Base-by-base conservation (phyloP, 202 grass and related monocot species). In the Setaria viridis region DNA sequence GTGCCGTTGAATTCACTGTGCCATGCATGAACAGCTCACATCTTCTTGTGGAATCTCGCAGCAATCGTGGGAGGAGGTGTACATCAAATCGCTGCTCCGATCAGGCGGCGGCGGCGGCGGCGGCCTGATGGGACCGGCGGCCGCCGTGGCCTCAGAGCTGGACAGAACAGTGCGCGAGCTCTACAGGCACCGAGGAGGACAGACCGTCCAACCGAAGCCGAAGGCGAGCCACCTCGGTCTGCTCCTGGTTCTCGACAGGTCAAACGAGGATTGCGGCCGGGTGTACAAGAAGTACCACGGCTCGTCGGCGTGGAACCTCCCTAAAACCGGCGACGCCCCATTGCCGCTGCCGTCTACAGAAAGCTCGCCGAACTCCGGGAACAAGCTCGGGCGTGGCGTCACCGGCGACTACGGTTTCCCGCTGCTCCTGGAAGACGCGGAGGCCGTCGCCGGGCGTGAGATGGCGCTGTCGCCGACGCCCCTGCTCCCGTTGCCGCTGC, bases 61-160 rank as follows among this genome's bases (percentile, higher is more conserved):
- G 96, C 72, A 82, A 56, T 92, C 90, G 6, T 94, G 88, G 96
- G 91, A 94, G 72, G 90, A 94, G 46, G 71, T 83, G 76, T 89
- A 95, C 77, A 74, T 90, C 37, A 89, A 94, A 39, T 87, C 86
- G 7, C 83, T 90, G 46, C 75, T 76, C 55, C 82, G 84, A 53
- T 73, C 92, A 10, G 80, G 49, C 4, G 57, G 73, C 32, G 64
- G 73, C 32, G 25, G 72, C 71, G 50, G 19, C 20, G 70, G 46
- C 25, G 46, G 67, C n/a, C 78, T 17, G 70, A 65, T 64, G 64
- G 62, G 69, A 5, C 62, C 70, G 7, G 53, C 62, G 0, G 68
- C 60, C 11, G 32, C 89, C 33, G 42, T 88, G 84, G 83, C 78
- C 2, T 54, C 92, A 67, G 85, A 69, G 83, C 62, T 77, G 82